A percentile compares a stretch with the other conserved stretches of the same genome.
Conservation (phyloP, 805 yeast genomes). For the Candida jianshihensis region DNA sequence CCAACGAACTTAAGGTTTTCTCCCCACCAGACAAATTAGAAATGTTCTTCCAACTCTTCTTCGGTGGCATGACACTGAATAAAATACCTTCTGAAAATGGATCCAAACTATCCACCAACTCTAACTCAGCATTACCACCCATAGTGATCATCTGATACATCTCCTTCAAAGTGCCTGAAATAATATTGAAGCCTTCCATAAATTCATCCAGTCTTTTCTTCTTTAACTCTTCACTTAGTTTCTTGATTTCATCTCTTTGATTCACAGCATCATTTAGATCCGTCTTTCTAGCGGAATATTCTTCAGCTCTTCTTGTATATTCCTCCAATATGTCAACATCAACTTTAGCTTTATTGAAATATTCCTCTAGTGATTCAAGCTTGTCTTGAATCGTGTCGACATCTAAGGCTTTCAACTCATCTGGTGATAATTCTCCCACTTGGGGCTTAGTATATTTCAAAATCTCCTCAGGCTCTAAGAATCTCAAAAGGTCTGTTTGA, state of each 20-base stretch:
- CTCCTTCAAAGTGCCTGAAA: constrained; percentile 83
- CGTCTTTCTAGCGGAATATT: constrained; percentile 52
- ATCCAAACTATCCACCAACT: constrained; percentile 88
- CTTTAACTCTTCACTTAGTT: constrained; percentile 59
- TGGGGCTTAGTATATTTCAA: constrained; percentile 18
- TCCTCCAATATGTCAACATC: constrained; percentile 74
- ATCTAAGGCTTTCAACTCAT: constrained; percentile 44
- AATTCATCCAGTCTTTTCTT: constrained; percentile 78
- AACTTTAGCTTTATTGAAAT: constrained; percentile 48
- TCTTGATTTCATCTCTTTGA: constrained; percentile 57
- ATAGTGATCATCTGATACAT: constrained; percentile 98
- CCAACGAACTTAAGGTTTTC: constrained; percentile 89
- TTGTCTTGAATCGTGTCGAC: constrained; percentile 41
- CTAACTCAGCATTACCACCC: constrained; percentile 99
- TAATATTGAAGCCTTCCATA: constrained; percentile 84
- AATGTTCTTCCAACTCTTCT: constrained; percentile 94
- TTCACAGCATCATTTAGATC: constrained; percentile 66
- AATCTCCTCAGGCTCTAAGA: constrained; percentile 21
- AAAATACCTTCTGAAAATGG: constrained; percentile 97
- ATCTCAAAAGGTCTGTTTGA: constrained; percentile 25
- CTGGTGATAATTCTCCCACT: constrained; percentile 39
- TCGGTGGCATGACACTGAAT: constrained; percentile 98
- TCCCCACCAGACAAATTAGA: constrained; percentile 97
- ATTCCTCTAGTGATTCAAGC: constrained; percentile 47
- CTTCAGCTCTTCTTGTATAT: constrained; percentile 60